Evolutionary conservation across 2,329 filamentous ascomycete genomes (phyloP).

Genomic region (Metarhizium humberi): DNA sequence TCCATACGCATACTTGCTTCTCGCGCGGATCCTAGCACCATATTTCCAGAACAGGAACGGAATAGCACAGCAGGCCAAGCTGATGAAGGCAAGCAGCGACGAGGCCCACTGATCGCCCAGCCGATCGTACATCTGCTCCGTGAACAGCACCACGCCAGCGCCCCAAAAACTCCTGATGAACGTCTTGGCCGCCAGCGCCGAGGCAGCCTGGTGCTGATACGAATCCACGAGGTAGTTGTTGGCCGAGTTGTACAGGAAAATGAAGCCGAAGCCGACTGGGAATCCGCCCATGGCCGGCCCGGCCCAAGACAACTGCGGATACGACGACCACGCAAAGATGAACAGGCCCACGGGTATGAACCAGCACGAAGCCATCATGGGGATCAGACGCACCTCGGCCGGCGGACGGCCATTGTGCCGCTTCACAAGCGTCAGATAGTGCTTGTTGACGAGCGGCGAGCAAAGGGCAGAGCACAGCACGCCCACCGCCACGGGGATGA

Average conservation of each 20-base stretch:
- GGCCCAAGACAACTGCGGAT: slow-evolving; percentile 55
- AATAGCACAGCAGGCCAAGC: slow-evolving; percentile 53
- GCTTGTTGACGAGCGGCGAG: slow-evolving; percentile 67
- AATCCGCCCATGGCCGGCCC: slow-evolving; percentile 64
- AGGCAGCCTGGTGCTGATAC: too few relatives aligned
- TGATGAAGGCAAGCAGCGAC: slow-evolving; percentile 43
- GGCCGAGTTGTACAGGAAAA: slow-evolving; percentile 55
- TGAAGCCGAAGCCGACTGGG: slow-evolving; percentile 70
- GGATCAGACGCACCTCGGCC: slow-evolving; percentile 68
- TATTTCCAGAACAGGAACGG: slow-evolving; percentile 74
- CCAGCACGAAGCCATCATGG: slow-evolving; percentile 74
- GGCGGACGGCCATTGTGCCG: slow-evolving; percentile 38
- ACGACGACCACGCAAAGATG: slow-evolving; percentile 40
- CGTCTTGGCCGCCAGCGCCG: slow-evolving; percentile 36
- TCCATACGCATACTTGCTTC: slow-evolving; percentile 66
- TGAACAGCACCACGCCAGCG: slow-evolving; percentile 68
- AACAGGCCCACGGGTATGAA: slow-evolving; percentile 28
- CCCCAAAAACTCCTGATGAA: slow-evolving; percentile 75
- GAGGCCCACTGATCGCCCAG: slow-evolving; percentile 71
- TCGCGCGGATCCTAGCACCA: slow-evolving; percentile 59
- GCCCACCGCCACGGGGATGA: slow-evolving; percentile 72
- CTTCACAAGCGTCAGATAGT: slow-evolving; percentile 58
- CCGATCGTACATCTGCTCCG: slow-evolving; percentile 67
- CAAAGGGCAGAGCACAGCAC: slow-evolving; percentile 59
- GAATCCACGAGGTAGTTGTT: too few relatives aligned